Conservation (phyloP, 2,329 filamentous ascomycete genomes). For the Aspergillus piperis region DNA sequence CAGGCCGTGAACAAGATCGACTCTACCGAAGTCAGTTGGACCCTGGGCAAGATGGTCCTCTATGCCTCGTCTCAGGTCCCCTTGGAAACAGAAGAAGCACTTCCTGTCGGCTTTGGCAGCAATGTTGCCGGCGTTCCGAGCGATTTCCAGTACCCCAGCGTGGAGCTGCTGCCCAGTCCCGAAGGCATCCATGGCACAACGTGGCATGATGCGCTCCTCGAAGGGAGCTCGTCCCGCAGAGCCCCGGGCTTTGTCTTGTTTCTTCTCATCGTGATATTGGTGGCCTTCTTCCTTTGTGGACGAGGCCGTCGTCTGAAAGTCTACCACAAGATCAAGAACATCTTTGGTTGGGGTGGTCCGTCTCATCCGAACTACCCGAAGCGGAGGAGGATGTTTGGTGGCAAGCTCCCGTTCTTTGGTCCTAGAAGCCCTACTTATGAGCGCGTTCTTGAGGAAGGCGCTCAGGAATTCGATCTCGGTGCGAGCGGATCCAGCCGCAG, state of each 20-base stretch:
- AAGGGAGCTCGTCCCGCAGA: conserved; percentile 66
- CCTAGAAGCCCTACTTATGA: conserved; percentile 64
- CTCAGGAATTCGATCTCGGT: conserved; percentile 74
- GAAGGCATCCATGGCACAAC: conserved; percentile 48
- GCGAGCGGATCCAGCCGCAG: conserved; percentile 56
- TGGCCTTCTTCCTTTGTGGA: conserved; percentile 74
- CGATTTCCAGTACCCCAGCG: conserved; percentile 78
- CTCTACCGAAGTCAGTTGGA: conserved; percentile 93
- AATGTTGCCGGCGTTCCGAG: conserved; percentile 68
- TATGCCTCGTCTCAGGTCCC: conserved; percentile 90
- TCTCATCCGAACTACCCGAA: conserved; percentile 35
- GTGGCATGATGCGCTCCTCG: conserved; percentile 65
- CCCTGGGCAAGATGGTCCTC: conserved; percentile 90
- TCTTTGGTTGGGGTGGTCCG: conserved; percentile 34
- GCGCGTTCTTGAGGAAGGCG: conserved; percentile 78
- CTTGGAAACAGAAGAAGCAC: conserved; percentile 57
- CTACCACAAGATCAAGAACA: conserved; percentile 55
- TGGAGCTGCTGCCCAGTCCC: conserved; percentile 37
- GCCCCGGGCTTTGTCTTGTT: conserved; percentile 77
- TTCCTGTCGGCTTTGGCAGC: conserved; percentile 90
- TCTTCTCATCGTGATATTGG: conserved; percentile 68
- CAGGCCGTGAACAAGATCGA: conserved; percentile 91
- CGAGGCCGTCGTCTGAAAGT: conserved; percentile 70
- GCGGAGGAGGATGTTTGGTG: conserved; percentile 64
- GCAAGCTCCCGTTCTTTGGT: conserved; percentile 47